These are phyloP conservation scores for Dujonia santamariae DNA, from an alignment of 1,139 yeast genomes.

Conservation along the genomic window DNA sequence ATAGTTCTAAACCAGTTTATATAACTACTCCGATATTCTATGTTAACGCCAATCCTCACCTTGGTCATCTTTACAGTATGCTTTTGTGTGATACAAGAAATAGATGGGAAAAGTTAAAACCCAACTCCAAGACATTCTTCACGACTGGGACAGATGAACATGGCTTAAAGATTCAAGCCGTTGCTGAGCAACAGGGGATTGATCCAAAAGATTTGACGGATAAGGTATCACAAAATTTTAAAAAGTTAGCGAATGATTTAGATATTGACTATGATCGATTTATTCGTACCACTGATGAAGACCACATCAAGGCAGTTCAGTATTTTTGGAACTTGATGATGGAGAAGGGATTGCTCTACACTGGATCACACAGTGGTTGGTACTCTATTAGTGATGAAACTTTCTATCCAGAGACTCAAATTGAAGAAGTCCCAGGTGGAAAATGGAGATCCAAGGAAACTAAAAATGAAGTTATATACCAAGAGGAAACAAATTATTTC, in stretches of 20 bases:
- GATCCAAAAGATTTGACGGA: conserved; percentile 74
- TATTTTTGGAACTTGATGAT: conserved; percentile 65
- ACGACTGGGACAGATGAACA: conserved; percentile 98
- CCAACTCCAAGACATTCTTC: conserved; percentile 43
- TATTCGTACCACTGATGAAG: conserved; percentile 85
- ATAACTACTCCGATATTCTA: conserved; percentile 89
- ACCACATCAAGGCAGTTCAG: conserved; percentile 65
- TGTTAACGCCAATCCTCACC: conserved; percentile 92
- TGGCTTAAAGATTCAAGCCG: conserved; percentile 83
- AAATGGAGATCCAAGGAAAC: conserved; percentile 67
- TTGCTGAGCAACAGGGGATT: conserved; percentile 49
- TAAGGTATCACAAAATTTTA: conserved; percentile 60
- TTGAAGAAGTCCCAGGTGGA: conserved; percentile 39
- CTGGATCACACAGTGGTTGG: conserved; percentile 91
- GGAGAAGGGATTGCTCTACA: conserved; percentile 65
- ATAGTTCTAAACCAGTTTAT: conserved; percentile 2
- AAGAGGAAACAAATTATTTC: conserved; percentile 82
- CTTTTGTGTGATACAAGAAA: conserved; percentile 73
- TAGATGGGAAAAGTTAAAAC: conserved; percentile 62
- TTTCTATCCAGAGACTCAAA: conserved; percentile 81
- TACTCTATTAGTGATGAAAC: conserved; percentile 94
- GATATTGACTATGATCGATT: conserved; percentile 69
- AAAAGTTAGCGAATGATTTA: conserved; percentile 53
- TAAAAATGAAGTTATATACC: conserved; percentile 68
- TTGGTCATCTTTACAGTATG: conserved; percentile 92